These are phyloP conservation scores for Eutypella sp. DNA, from an alignment of 2,329 filamentous ascomycete species.

Conservation along the genomic window DNA sequence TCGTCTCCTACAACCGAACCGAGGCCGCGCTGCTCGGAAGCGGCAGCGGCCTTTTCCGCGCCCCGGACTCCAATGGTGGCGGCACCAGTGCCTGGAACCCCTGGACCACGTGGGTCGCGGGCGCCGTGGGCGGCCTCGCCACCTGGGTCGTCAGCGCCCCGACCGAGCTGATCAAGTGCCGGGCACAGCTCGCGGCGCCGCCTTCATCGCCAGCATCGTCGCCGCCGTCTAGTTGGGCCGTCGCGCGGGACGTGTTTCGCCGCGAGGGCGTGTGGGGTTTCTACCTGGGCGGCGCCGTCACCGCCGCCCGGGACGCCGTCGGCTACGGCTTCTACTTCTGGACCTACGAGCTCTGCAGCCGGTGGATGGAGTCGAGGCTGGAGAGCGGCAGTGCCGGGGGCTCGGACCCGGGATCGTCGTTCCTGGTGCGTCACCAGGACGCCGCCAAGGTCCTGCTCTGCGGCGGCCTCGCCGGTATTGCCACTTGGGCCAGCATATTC, in stretches of 20 bases:
- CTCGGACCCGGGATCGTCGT: conserved; percentile 12
- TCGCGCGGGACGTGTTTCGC: conserved; percentile 57
- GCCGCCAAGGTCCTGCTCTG: conserved; percentile 69
- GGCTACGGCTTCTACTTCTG: conserved; percentile 99
- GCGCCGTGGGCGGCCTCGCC: conserved; percentile 74
- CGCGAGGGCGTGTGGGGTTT: conserved; percentile 61
- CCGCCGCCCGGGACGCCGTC: conserved; percentile 75
- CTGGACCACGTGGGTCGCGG: conserved; percentile 70
- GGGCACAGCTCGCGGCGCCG: conserved; percentile 70
- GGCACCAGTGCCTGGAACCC: too few relatives aligned
- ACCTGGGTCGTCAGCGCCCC: conserved; percentile 84
- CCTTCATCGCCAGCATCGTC: too few relatives aligned
- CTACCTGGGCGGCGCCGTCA: conserved; percentile 77
- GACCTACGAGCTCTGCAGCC: conserved; percentile 76
- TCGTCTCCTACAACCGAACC: conserved; percentile 86
- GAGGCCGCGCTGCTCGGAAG: conserved; percentile 53
- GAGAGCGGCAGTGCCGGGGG: too few relatives aligned
- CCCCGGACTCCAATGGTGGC: too few relatives aligned
- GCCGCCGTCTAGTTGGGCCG: conserved; percentile 53
- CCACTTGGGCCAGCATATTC: conserved; percentile 87
- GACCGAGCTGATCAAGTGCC: conserved; percentile 87
- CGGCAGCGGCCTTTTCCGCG: conserved; percentile 22
- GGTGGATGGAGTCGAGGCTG: conserved; percentile 40
- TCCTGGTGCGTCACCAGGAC: conserved; percentile 37
- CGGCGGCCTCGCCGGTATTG: conserved; percentile 80